Evolutionary conservation across 23 red algal genomes (phyloP).

Genomic region (Gracilaria domingensis): DNA sequence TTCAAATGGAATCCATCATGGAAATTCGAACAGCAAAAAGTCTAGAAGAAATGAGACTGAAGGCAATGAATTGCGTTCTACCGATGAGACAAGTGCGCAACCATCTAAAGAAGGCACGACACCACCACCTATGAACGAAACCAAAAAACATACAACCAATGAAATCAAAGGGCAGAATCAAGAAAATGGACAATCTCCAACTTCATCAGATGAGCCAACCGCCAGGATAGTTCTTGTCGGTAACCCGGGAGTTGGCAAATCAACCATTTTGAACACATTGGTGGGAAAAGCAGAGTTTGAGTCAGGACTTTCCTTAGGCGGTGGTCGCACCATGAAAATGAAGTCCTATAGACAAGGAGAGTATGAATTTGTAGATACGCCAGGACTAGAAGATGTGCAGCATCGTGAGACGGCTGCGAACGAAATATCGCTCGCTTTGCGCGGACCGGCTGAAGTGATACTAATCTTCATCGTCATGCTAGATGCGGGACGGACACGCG

Average conservation of each 20-base stretch:
- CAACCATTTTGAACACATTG: slow-evolving; percentile 20
- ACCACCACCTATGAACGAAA: not conserved
- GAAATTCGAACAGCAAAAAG: not conserved
- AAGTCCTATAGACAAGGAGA: slow-evolving; percentile 1
- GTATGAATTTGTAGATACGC: not conserved
- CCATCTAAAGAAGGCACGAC: not conserved
- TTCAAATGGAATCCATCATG: not conserved
- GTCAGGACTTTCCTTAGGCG: not conserved
- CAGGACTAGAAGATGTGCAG: slow-evolving; percentile 7
- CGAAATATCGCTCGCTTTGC: not conserved
- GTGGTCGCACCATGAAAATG: not conserved
- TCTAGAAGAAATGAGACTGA: not conserved
- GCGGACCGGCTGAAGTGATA: not conserved
- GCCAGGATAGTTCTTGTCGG: not conserved
- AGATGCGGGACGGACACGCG: not conserved
- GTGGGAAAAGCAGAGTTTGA: slow-evolving; percentile 4
- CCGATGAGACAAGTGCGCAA: not conserved
- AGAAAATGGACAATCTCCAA: not conserved
- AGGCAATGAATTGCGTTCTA: not conserved
- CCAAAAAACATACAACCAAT: not conserved
- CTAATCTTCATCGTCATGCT: slow-evolving; percentile 1
- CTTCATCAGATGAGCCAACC: not conserved
- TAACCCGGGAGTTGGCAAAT: slow-evolving; percentile 22
- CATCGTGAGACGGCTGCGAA: not conserved
- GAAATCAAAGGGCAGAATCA: not conserved